Evolutionary conservation across 805 yeast genomes (phyloP), one percentile per base, ranked within the genome.

Genomic region (Zygosaccharomyces lentus): DNA sequence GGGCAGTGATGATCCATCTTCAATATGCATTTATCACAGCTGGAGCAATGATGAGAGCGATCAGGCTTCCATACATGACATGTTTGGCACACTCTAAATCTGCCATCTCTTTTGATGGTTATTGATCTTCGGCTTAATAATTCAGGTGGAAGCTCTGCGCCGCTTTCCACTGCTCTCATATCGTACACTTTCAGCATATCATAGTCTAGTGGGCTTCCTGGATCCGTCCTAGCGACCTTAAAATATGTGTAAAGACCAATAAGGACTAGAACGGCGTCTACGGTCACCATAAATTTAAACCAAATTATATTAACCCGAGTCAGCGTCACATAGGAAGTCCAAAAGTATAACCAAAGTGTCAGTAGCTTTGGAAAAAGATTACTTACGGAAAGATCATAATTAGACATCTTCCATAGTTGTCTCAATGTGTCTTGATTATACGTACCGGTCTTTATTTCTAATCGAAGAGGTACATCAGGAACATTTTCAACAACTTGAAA

Each of bases 1-100:
- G 97, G 97, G 51, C 84, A 83, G 66, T 89, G 96, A 62, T 89
- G 97, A 63, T 89, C 97, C 97, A 89, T 90, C 57, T 78, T 80
- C 48, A 90, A 62, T 23, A 86, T 78, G 64, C 97, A 89, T 26
- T 48, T 50, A 16, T 77, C 71, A 60, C 95, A 87, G 1, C 75
- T 69, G 31, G 84, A 83, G 61, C 96, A 89, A 65, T 89, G 97
- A 61, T 89, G 97, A 7, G 82, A 61, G 44, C 97, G 67, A 56
- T 87, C 95, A 0, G 97, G 97, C 61, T 89, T 89, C 74, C 84
- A 82, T 36, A 72, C 73, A 24, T 74, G 53, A 61, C 96, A 88
- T 54, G 83, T 84, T 43, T 71, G 67, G 57, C 96, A 87, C 52
- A 68, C 76, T 64, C 95, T 68, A 66, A 77, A 76, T 48, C 85